Evolutionary conservation across 2,329 filamentous ascomycete genomes (phyloP).

Genomic region (Microsporum audouinii): DNA sequence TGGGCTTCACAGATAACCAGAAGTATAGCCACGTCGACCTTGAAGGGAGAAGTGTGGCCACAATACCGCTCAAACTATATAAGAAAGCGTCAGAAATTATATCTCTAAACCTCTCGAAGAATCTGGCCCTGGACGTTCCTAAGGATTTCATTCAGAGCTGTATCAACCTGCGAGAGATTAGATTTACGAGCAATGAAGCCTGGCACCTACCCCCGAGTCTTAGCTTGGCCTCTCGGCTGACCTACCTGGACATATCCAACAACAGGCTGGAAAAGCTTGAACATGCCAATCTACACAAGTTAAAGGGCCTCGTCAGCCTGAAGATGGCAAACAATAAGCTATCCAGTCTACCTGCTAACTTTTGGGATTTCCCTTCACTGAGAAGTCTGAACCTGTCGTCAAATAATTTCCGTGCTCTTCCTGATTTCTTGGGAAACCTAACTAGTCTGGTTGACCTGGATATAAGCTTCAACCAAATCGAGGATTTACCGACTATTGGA

Average conservation of each 20-base stretch:
- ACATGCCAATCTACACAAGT: conserved; percentile 64
- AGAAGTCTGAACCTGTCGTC: conserved; percentile 85
- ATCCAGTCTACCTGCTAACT: conserved; percentile 65
- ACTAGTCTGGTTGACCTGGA: conserved; percentile 82
- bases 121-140: conserved; percentile 81
- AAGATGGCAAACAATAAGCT: conserved; percentile 91
- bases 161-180: conserved; percentile 83
- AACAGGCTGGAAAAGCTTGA: conserved; percentile 82
- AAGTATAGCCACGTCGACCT: conserved; percentile 94
- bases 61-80: conserved; percentile 89
- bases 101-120: conserved; percentile 84
- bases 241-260: conserved; percentile 87
- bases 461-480: conserved; percentile 90
- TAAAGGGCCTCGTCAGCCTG: conserved; percentile 70
- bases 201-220: conserved; percentile 75
- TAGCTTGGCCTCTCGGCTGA: conserved; percentile 66
- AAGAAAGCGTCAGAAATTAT: conserved; percentile 87
- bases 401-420: conserved; percentile 78
- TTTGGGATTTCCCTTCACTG: conserved; percentile 65
- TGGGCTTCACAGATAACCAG: conserved; percentile 67
- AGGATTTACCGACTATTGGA: conserved; percentile 66
- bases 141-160: conserved; percentile 95
- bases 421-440: conserved; percentile 70
- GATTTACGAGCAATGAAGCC: conserved; percentile 89
- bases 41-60: conserved; percentile 77